phyloP scores from a whole-genome alignment of 148 eudicot species.

The Persicaria tinctoria region DNA sequence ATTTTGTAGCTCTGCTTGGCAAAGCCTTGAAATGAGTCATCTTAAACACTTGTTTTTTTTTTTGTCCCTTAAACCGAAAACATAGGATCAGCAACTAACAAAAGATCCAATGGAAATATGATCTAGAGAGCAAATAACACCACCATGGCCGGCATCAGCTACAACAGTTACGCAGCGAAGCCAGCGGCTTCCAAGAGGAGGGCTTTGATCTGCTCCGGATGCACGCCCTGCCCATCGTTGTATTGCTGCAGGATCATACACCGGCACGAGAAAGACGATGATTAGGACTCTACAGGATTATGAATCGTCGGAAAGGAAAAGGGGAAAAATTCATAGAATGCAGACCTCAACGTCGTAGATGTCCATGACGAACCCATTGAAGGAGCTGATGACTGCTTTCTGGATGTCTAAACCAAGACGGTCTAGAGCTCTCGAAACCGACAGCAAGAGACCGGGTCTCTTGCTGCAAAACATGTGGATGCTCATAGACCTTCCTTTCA shows the following conservation, averaged over 20 bases:
- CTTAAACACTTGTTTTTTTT: no score
- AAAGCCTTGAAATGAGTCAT: no score
- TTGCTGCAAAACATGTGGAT: slow-evolving; percentile 72
- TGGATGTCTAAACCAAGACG: slow-evolving; percentile 57
- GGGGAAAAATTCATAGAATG: not conserved
- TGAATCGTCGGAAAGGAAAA: not conserved
- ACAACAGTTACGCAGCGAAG: not conserved
- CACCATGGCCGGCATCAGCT: not conserved
- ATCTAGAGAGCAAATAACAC: not conserved
- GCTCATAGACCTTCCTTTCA: slow-evolving; percentile 55
- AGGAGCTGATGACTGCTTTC: slow-evolving; percentile 62
- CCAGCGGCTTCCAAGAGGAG: slow-evolving; percentile 75
- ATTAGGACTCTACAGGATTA: not conserved
- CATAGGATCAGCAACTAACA: not conserved
- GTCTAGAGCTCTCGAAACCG: slow-evolving; percentile 54
- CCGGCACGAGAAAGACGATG: not conserved
- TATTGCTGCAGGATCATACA: slow-evolving; percentile 50
- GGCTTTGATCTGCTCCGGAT: slow-evolving; percentile 83
- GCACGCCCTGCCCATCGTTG: slow-evolving; percentile 70
- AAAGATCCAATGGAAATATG: not conserved
- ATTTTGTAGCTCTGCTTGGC: no score
- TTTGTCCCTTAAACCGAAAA: not conserved
- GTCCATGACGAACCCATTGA: slow-evolving; percentile 65
- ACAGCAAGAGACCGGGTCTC: slow-evolving; percentile 62
- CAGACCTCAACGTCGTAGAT: slow-evolving; percentile 59